A percentile compares a stretch with the other conserved stretches of the same genome.
Evolutionary conservation across 176 grass and related monocot species (phyloP).

Genomic region (Miscanthus lutarioriparius): DNA sequence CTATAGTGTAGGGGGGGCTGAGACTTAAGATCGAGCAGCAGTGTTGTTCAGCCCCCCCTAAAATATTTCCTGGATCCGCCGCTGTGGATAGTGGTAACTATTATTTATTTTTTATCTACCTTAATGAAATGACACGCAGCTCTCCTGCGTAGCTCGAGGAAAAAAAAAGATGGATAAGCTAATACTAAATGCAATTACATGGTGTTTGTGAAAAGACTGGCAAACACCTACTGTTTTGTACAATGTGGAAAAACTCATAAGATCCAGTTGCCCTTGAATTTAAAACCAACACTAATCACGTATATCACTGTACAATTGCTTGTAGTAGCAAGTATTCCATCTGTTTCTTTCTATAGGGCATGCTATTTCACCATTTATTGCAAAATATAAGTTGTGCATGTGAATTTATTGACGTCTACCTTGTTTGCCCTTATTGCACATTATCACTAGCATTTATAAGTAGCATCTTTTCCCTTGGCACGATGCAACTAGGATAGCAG

Average conservation of each 20-base stretch:
- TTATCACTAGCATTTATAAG: background rate
- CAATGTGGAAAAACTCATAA: background rate
- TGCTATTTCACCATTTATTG: background rate
- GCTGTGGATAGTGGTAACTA: no score
- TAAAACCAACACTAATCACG: background rate
- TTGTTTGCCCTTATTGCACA: background rate
- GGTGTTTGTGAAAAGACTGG: background rate
- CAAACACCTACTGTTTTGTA: background rate
- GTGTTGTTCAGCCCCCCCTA: no score
- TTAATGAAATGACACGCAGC: no score
- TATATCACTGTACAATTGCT: background rate
- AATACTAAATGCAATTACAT: background rate
- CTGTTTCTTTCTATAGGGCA: background rate
- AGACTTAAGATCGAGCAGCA: no score
- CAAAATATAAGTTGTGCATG: background rate
- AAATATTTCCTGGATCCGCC: no score
- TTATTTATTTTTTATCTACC: no score
- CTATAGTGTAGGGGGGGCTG: no score
- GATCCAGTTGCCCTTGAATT: background rate
- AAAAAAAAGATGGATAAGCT: no score
- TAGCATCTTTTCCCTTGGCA: background rate
- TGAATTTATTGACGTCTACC: background rate
- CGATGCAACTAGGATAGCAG: conserved; percentile 1
- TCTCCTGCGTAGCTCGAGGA: no score
- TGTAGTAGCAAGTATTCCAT: conserved; percentile 1